These are phyloP conservation scores for Ogataea dorogensis DNA, from an alignment of 805 yeast genomes.

Conservation along the genomic window DNA sequence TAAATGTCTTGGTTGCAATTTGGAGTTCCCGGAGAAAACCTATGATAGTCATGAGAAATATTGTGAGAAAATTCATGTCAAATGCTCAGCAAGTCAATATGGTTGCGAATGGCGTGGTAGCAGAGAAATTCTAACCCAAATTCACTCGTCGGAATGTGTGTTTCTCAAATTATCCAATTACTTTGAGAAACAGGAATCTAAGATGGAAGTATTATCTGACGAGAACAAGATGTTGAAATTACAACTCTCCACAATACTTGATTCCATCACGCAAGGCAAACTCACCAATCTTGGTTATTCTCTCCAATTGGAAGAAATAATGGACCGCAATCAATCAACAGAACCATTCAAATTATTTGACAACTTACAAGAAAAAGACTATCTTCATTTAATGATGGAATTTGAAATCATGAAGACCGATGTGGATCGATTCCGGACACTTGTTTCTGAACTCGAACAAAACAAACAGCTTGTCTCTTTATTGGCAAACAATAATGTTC, in stretches of 20 bases:
- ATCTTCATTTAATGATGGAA: constrained; percentile 38
- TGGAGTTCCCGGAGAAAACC: constrained; percentile 40
- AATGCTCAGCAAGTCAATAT: constrained; percentile 46
- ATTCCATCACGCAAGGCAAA: constrained; percentile 48
- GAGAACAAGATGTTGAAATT: constrained; percentile 42
- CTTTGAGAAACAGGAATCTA: constrained; percentile 28
- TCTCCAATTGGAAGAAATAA: constrained; percentile 46
- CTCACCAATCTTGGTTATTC: constrained; percentile 49
- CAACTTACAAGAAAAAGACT: constrained; percentile 26
- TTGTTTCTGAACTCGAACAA: constrained; percentile 26
- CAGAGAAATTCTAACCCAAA: constrained; percentile 27
- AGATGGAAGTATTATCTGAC: constrained; percentile 29
- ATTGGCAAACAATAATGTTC: constrained; percentile 25
- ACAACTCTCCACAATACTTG: constrained; percentile 45
- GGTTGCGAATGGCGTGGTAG: constrained; percentile 51
- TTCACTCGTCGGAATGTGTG: constrained; percentile 32
- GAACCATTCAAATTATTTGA: constrained; percentile 15
- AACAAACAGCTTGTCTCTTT: constrained; percentile 25
- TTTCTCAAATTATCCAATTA: constrained; percentile 29
- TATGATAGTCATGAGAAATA: constrained; percentile 41
- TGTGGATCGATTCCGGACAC: constrained; percentile 34
- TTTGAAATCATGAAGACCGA: constrained; percentile 44
- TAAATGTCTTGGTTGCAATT: constrained; percentile 40
- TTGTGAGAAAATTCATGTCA: constrained; percentile 40
- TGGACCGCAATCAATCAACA: constrained; percentile 19